These are phyloP conservation scores for Globisporangium camurandrum DNA, from an alignment of 352 stramenopile genomes.

Conservation along the genomic window DNA sequence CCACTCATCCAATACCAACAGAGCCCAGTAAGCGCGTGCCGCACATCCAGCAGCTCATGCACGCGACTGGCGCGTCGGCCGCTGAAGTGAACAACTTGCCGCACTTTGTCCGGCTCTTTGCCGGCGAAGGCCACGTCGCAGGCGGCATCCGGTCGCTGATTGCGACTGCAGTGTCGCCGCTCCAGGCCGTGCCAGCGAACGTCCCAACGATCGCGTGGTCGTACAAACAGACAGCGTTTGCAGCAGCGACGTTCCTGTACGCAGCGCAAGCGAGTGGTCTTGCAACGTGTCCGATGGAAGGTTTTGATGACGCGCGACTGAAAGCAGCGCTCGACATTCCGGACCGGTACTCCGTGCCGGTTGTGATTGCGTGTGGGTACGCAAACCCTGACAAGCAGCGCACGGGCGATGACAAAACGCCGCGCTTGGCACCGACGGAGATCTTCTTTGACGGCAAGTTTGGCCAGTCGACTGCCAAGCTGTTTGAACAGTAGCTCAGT, in stretches of 20 bases:
- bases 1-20: slow-evolving; percentile 10
- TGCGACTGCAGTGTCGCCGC: slow-evolving; percentile 53
- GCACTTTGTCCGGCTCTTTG: slow-evolving; percentile 60
- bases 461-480: slow-evolving; percentile 43
- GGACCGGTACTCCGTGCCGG: slow-evolving; percentile 65
- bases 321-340: slow-evolving; percentile 65
- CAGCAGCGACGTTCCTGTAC: slow-evolving; percentile 59
- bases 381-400: slow-evolving; percentile 16
- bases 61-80: slow-evolving; percentile 37
- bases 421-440: slow-evolving; percentile 46
- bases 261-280: slow-evolving; percentile 63
- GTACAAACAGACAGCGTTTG: slow-evolving; percentile 77
- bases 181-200: slow-evolving; percentile 47
- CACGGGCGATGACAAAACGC: slow-evolving; percentile 12
- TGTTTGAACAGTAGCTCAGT: slow-evolving; percentile 34
- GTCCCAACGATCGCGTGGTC: slow-evolving; percentile 71
- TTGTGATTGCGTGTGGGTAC: slow-evolving; percentile 69
- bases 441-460: slow-evolving; percentile 86
- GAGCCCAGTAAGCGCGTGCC: slow-evolving; percentile 69
- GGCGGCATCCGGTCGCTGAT: slow-evolving; percentile 44
- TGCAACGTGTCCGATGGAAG: slow-evolving; percentile 73
- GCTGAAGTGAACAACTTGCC: slow-evolving; percentile 50
- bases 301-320: slow-evolving; percentile 61
- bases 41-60: slow-evolving; percentile 58
- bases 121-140: slow-evolving; percentile 55